Base-by-base conservation (phyloP, 257 asterid species). In the Capsicum chinense region DNA sequence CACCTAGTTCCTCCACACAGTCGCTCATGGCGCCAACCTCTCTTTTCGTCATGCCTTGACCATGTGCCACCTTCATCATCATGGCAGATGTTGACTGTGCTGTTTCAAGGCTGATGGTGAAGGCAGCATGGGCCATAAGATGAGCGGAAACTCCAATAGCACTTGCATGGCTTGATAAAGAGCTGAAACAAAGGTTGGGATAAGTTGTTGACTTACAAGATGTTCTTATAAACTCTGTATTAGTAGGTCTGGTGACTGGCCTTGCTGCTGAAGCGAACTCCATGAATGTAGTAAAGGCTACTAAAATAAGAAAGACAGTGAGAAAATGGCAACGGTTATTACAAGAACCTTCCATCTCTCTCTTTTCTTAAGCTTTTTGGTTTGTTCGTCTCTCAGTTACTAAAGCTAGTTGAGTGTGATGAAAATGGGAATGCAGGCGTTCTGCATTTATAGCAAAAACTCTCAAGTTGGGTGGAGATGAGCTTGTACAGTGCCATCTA, bases 151-250 rank as follows among this genome's bases (percentile, higher is more conserved):
- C 87, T 44, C 90, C 88, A 81, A 93, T 88, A 56, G 85, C 80
- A 73, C 82, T 76, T 54, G 94, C 92, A 59, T 88, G 92, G 89
- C 71, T 48, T 2, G 91, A 85, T 83, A 94, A 95, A 74, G 97
- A 89, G 54, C 88, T 37, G 90, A 82, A 90, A 90, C 98, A 93
- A 13, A 95, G 95, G 0, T 39, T 54, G 2, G 97, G 98, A 87
- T 95, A 95, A 58, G 90, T 54, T 44, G 98, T 95, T 79, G 91
- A 50, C 26, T 91, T 85, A 90, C 98, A 95, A 0, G 94, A 91
- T 5, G 86, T 86, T 62, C 87, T 90, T 85, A 94, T 88, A 88
- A 87, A 94, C n/a, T 84, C 87, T 21, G 90, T 87, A 90, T 85
- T 83, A 54, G 88, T 62, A 6, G 64, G 48, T 62, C 87, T 79